phyloP scores from a whole-genome alignment of 331 rosid species.

The Malus hybrid region DNA sequence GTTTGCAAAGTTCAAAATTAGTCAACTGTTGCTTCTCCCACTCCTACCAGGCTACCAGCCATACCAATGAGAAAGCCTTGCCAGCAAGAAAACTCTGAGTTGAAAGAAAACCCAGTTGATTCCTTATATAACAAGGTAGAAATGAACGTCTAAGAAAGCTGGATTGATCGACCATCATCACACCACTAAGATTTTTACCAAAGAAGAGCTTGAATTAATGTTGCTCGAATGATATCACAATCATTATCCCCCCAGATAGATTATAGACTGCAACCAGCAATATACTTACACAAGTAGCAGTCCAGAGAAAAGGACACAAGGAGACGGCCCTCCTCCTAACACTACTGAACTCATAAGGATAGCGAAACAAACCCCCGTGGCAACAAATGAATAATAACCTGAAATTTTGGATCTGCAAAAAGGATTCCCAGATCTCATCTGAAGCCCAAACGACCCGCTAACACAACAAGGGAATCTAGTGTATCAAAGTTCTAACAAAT shows the following conservation, averaged over 20 bases:
- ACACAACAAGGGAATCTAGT: conserved; percentile 20
- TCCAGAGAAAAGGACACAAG: conserved; percentile 10
- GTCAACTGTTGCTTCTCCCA: conserved; percentile 24
- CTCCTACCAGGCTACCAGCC: conserved; percentile 6
- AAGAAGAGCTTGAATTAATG: conserved; percentile 17
- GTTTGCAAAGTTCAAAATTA: conserved; percentile 32
- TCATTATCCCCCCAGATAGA: conserved; percentile 32
- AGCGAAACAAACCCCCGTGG: conserved; percentile 16
- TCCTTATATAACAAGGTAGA: conserved; percentile 15
- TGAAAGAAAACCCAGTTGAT: conserved; percentile 19
- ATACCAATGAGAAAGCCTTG: conserved; percentile 26
- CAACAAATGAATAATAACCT: conserved; percentile 14
- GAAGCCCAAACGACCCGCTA: conserved; percentile 12
- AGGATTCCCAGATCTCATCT: conserved; percentile 29
- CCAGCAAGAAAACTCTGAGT: background rate
- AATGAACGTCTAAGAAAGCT: conserved; percentile 13
- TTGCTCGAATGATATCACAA: conserved; percentile 46
- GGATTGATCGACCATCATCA: conserved; percentile 8
- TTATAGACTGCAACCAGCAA: conserved; percentile 10
- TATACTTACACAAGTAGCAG: conserved; percentile 29
- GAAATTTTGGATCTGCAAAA: conserved; percentile 32
- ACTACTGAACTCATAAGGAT: conserved; percentile 1
- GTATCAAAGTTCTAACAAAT: background rate
- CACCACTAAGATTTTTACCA: conserved; percentile 8
- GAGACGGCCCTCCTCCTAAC: conserved; percentile 8